Evolutionary conservation across 768 basidiomycete genomes (phyloP).

Genomic region (Suillus subluteus): DNA sequence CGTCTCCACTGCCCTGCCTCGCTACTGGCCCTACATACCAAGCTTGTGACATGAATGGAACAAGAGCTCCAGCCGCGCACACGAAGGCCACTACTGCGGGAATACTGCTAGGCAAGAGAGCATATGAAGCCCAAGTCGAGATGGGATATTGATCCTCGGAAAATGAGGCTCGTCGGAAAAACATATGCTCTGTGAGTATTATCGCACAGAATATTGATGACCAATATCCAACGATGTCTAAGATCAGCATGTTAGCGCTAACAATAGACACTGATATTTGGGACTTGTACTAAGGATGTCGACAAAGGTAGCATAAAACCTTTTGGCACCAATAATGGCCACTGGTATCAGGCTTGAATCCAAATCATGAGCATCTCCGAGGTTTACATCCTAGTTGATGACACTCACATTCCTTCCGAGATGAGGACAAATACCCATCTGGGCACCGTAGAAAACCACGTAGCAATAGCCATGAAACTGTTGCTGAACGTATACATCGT

Average conservation of each 20-base stretch:
- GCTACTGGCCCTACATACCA: conserved; percentile 1
- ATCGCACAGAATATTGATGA: not conserved
- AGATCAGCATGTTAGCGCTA: not conserved
- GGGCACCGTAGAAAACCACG: not conserved
- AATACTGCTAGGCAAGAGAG: not conserved
- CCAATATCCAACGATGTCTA: not conserved
- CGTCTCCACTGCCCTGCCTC: not conserved
- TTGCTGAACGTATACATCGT: not conserved
- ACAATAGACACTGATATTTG: not conserved
- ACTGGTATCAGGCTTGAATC: not conserved
- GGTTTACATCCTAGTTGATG: not conserved
- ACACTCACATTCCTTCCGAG: not conserved
- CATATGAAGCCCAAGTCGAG: not conserved
- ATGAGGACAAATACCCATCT: not conserved
- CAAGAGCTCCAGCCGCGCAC: not conserved
- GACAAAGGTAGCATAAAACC: not conserved
- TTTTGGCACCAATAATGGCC: not conserved
- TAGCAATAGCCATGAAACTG: not conserved
- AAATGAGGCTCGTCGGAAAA: not conserved
- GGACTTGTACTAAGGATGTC: not conserved
- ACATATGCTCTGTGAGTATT: not conserved
- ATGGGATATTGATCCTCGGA: not conserved
- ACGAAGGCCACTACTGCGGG: not conserved
- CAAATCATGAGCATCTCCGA: not conserved
- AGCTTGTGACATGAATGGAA: not conserved